phyloP scores from a whole-genome alignment of 2,329 filamentous ascomycete genomes.

The Microcyclosporella mali region DNA sequence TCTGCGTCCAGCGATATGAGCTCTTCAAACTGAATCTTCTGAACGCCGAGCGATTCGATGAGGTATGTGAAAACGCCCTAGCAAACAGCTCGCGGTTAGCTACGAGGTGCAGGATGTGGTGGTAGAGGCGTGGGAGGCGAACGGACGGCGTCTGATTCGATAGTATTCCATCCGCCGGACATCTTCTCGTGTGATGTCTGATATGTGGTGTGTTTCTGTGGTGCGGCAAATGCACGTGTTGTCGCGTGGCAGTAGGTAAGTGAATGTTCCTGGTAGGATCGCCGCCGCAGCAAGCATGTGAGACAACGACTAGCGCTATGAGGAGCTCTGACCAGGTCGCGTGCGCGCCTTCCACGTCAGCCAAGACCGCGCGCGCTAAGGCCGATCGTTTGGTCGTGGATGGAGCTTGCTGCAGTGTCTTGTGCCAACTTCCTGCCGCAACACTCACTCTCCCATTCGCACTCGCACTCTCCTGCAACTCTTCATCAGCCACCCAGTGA shows the following conservation, averaged over 20 bases:
- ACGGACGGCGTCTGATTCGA: constrained; percentile 89
- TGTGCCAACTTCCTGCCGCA: constrained; percentile 1
- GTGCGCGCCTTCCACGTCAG: too few relatives aligned
- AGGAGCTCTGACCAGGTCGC: too few relatives aligned
- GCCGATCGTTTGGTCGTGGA: too few relatives aligned
- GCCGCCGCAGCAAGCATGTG: background rate
- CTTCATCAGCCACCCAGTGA: constrained; percentile 3
- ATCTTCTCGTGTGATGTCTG: constrained; percentile 11
- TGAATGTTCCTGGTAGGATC: background rate
- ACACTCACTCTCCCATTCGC: background rate
- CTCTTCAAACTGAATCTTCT: constrained; percentile 94
- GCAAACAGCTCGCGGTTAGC: constrained; percentile 2
- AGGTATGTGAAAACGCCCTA: constrained; percentile 96
- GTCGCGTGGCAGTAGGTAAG: background rate
- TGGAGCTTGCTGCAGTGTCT: too few relatives aligned
- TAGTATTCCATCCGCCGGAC: constrained; percentile 85
- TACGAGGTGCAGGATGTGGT: background rate
- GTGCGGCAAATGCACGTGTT: background rate
- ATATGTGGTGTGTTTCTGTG: constrained; percentile 2
- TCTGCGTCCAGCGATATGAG: constrained; percentile 81
- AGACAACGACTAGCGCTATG: too few relatives aligned
- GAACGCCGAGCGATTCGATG: constrained; percentile 84
- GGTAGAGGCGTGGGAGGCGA: constrained; percentile 11
- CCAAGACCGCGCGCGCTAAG: too few relatives aligned
- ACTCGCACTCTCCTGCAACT: background rate